phyloP scores from a whole-genome alignment of 1,139 yeast genomes.

The Torulaspora pretoriensis region DNA sequence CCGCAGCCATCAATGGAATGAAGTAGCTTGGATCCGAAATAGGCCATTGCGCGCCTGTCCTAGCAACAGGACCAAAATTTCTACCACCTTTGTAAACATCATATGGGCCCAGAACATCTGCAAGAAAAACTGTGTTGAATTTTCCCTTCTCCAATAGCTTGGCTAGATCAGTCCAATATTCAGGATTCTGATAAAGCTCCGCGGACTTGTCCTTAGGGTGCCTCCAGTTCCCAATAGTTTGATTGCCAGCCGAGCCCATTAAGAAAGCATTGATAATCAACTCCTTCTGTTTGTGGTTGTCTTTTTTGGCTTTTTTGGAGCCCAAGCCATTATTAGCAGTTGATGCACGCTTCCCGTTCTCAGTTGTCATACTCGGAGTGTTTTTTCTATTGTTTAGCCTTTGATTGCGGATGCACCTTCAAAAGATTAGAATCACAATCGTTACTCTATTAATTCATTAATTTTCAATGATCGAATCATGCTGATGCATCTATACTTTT shows the following conservation, averaged over 20 bases:
- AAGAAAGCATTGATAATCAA: slow-evolving; percentile 21
- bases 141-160: slow-evolving; percentile 45
- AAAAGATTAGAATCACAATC: background rate
- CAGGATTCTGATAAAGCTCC: slow-evolving; percentile 39
- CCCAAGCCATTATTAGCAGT: background rate
- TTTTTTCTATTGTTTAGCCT: background rate
- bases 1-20: slow-evolving; percentile 43
- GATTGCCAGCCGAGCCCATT: slow-evolving; percentile 23
- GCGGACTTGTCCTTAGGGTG: slow-evolving; percentile 42
- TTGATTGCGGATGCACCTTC: background rate
- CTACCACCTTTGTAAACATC: slow-evolving; percentile 45
- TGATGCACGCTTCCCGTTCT: slow-evolving; percentile 5
- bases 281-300: slow-evolving; percentile 12
- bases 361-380: slow-evolving; percentile 5
- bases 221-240: slow-evolving; percentile 38
- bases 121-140: slow-evolving; percentile 44
- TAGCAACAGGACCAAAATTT: slow-evolving; percentile 41
- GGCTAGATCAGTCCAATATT: slow-evolving; percentile 47
- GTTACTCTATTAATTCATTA: background rate
- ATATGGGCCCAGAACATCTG: slow-evolving; percentile 46
- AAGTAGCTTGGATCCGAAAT: slow-evolving; percentile 44
- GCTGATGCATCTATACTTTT: background rate
- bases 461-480: background rate
- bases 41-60: slow-evolving; percentile 44
- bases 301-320: slow-evolving; percentile 7